phyloP scores from a whole-genome alignment of 1,139 yeast genomes.

The Candida glucosophila region DNA sequence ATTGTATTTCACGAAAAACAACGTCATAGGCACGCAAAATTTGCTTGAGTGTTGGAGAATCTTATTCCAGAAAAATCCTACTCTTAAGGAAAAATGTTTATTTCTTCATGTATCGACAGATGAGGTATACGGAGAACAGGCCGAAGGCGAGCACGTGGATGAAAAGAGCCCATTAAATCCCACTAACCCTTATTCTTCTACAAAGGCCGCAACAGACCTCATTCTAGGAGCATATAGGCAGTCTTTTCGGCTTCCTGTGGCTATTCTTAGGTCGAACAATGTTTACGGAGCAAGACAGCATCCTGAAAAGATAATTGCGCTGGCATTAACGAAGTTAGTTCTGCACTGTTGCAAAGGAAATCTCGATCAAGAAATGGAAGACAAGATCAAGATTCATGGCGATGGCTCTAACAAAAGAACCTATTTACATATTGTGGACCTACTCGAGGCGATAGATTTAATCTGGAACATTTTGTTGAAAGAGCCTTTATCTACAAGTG shows the following conservation, averaged over 20 bases:
- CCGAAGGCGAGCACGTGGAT: conserved; percentile 16
- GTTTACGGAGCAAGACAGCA: conserved; percentile 50
- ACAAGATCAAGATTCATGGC: conserved; percentile 36
- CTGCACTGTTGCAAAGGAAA: conserved; percentile 1
- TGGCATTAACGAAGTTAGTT: conserved; percentile 13
- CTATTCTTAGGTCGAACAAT: conserved; percentile 43
- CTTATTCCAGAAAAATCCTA: conserved; percentile 2
- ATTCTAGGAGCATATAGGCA: conserved; percentile 38
- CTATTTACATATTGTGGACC: conserved; percentile 42
- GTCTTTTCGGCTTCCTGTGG: conserved; percentile 36
- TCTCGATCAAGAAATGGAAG: conserved; percentile 7
- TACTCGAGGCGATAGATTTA: conserved; percentile 34
- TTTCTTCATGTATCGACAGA: conserved; percentile 53
- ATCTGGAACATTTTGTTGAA: conserved; percentile 14
- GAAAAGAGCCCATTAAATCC: conserved; percentile 37
- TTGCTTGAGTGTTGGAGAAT: conserved; percentile 35
- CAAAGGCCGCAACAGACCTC: conserved; percentile 51
- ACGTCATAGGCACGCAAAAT: conserved; percentile 42
- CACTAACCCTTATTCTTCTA: conserved; percentile 53
- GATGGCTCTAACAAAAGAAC: conserved; percentile 37
- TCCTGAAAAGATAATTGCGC: conserved; percentile 50
- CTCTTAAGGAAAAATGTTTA: conserved; percentile 5
- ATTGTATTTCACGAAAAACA: conserved; percentile 36
- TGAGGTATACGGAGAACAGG: conserved; percentile 47
- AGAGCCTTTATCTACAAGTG: conserved; percentile 1